Conservation (phyloP, 768 basidiomycete genomes). For the Termitomyces sp. region DNA sequence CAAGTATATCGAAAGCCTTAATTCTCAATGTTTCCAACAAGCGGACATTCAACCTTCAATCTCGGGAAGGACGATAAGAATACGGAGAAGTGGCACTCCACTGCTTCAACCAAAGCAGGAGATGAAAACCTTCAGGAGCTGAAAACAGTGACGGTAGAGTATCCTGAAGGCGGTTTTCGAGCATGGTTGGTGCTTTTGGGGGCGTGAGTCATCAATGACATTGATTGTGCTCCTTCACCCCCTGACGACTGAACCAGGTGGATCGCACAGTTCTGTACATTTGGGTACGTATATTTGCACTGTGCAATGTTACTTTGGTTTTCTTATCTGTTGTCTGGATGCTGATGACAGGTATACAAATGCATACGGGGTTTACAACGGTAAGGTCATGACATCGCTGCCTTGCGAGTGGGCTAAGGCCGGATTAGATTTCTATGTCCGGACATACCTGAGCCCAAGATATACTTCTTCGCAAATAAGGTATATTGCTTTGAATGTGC, state of each 20-base stretch:
- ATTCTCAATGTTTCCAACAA: neutral
- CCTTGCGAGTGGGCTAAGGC: neutral
- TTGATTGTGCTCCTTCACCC: neutral
- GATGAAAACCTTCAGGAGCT: neutral
- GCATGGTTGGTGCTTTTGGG: conserved; percentile 22
- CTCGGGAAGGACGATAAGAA: neutral
- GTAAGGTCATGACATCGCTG: conserved; percentile 1
- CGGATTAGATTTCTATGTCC: conserved; percentile 21
- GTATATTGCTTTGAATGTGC: neutral
- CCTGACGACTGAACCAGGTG: conserved; percentile 6
- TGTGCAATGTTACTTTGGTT: neutral
- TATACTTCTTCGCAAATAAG: conserved; percentile 23
- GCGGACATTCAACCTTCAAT: neutral
- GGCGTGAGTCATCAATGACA: conserved; percentile 14
- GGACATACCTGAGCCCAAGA: conserved; percentile 15
- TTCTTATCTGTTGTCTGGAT: neutral
- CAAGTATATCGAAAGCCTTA: neutral
- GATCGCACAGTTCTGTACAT: conserved; percentile 21
- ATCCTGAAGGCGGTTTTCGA: conserved; percentile 19
- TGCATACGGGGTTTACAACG: conserved; percentile 20
- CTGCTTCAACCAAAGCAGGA: neutral
- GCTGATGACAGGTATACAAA: conserved; percentile 16
- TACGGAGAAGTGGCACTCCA: neutral
- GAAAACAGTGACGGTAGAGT: neutral
- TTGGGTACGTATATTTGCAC: conserved; percentile 13